phyloP scores from a whole-genome alignment of 805 yeast species.

The Cyberlindnera euphorbiiphila region DNA sequence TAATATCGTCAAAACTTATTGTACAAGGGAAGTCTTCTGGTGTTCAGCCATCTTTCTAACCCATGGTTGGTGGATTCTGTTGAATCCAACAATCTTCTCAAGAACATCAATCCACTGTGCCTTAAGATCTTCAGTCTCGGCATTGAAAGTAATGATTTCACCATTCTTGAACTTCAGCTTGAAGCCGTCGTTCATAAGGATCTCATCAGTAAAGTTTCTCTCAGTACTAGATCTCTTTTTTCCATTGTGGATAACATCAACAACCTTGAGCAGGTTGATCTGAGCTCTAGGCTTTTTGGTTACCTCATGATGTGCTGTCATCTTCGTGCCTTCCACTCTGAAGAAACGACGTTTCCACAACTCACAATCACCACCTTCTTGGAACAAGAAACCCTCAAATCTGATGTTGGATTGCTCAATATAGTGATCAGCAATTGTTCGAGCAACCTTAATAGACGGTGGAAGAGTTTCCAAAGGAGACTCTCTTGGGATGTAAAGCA shows the following conservation, averaged over 20 bases:
- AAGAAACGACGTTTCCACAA: slow-evolving; percentile 70
- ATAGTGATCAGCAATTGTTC: slow-evolving; percentile 37
- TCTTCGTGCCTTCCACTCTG: slow-evolving; percentile 63
- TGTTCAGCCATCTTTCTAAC: slow-evolving; percentile 39
- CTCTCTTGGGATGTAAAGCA: slow-evolving; percentile 66
- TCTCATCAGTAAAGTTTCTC: slow-evolving; percentile 70
- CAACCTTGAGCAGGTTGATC: slow-evolving; percentile 70
- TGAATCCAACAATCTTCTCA: slow-evolving; percentile 51
- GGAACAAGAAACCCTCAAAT: slow-evolving; percentile 72
- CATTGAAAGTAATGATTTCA: slow-evolving; percentile 81
- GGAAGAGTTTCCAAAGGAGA: slow-evolving; percentile 63
- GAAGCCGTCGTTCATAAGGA: slow-evolving; percentile 69
- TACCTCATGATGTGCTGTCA: slow-evolving; percentile 73
- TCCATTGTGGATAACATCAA: slow-evolving; percentile 34
- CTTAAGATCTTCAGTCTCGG: slow-evolving; percentile 63
- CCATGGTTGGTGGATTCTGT: slow-evolving; percentile 61
- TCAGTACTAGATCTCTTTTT: slow-evolving; percentile 26
- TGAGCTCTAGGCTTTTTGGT: slow-evolving; percentile 68
- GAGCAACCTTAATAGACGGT: slow-evolving; percentile 57
- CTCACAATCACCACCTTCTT: slow-evolving; percentile 88
- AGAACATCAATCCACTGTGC: slow-evolving; percentile 60
- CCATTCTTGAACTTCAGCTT: slow-evolving; percentile 72
- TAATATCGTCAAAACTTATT: not conserved
- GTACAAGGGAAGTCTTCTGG: slow-evolving; percentile 1
- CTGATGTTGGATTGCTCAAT: slow-evolving; percentile 31